phyloP scores from a whole-genome alignment of 1,284 basidiomycete genomes.

The Sporisorium graminicola region DNA sequence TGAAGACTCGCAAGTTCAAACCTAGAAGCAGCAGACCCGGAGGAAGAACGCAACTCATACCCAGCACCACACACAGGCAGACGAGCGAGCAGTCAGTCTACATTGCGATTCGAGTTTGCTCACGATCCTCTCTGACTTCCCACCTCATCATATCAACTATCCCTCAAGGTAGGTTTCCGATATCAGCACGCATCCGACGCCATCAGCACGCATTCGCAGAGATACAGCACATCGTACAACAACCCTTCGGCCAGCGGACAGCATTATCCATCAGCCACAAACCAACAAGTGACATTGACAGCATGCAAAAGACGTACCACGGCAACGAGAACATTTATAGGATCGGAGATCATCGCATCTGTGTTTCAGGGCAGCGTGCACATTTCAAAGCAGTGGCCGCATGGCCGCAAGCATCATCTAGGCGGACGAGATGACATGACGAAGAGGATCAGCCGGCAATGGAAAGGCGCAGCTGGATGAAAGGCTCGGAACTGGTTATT shows the following conservation, averaged over 20 bases:
- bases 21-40: neutral
- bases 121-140: conserved; percentile 52
- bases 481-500: neutral
- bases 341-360: neutral
- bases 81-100: conserved; percentile 11
- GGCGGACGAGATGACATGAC: neutral
- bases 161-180: conserved; percentile 52
- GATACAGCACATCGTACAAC: conserved; percentile 26
- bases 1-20: neutral
- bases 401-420: neutral
- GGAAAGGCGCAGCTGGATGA: neutral
- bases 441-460: too few species aligned
- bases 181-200: conserved; percentile 13
- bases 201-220: conserved; percentile 21
- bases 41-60: conserved; percentile 1
- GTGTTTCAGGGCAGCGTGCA: neutral
- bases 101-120: conserved; percentile 47
- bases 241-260: conserved; percentile 3
- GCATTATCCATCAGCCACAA: conserved; percentile 1
- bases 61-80: conserved; percentile 1
- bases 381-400: neutral
- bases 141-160: conserved; percentile 56
- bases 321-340: neutral
- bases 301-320: neutral
- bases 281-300: conserved; percentile 5